Conservation (phyloP, 2,329 filamentous ascomycete genomes). For the Ophiostoma novo-ulmi region DNA sequence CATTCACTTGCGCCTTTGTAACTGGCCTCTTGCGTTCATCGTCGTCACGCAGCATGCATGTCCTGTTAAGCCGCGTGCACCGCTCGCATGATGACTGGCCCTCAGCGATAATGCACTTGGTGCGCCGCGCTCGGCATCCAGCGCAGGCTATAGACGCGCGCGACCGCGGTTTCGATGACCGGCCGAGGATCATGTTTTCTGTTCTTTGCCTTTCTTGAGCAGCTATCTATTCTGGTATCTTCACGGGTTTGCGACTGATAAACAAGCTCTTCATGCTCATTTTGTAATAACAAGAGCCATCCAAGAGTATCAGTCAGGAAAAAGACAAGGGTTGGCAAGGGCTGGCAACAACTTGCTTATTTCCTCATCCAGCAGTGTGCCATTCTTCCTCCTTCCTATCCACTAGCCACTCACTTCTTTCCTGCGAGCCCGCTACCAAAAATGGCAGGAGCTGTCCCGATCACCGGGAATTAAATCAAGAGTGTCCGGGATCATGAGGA, state of each 20-base stretch:
- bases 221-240: background rate
- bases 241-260: background rate
- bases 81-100: slow-evolving; percentile 21
- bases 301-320: background rate
- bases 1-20: slow-evolving; percentile 23
- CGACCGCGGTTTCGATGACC: slow-evolving; percentile 22
- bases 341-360: background rate
- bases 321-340: background rate
- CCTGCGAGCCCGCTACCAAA: background rate
- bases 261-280: too few relatives aligned
- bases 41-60: slow-evolving; percentile 23
- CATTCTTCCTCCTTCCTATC: background rate
- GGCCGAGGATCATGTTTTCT: slow-evolving; percentile 20
- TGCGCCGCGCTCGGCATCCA: slow-evolving; percentile 23
- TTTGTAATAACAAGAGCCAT: background rate
- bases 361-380: background rate
- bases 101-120: slow-evolving; percentile 24
- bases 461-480: background rate
- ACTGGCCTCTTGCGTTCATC: slow-evolving; percentile 24
- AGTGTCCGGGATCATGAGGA: too few relatives aligned
- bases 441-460: background rate
- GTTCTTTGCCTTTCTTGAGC: background rate
- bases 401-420: background rate
- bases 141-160: slow-evolving; percentile 24
- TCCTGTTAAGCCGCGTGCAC: slow-evolving; percentile 19